Evolutionary conservation across 768 basidiomycete genomes (phyloP).

Genomic region (Lentinula edodes): DNA sequence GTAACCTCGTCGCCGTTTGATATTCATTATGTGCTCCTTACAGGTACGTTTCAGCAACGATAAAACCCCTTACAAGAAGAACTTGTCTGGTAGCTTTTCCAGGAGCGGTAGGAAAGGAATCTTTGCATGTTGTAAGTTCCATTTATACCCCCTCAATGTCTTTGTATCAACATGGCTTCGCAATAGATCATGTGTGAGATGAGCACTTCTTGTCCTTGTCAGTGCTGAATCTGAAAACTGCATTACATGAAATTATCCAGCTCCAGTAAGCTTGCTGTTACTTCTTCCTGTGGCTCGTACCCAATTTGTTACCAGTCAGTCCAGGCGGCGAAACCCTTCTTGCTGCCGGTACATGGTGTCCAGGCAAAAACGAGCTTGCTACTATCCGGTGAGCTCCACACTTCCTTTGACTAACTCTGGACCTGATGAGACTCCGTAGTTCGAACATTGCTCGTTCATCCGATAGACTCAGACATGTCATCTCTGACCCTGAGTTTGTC

Average conservation of each 20-base stretch:
- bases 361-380: constrained; percentile 71
- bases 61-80: constrained; percentile 92
- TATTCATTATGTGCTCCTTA: not conserved
- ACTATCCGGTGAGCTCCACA: constrained; percentile 53
- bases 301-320: constrained; percentile 37
- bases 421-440: constrained; percentile 23
- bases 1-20: not conserved
- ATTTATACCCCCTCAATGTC: not conserved
- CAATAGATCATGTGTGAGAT: constrained; percentile 60
- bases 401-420: not conserved
- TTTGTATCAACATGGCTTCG: not conserved
- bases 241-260: not conserved
- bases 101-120: constrained; percentile 87
- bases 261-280: not conserved
- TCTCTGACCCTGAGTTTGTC: constrained; percentile 69
- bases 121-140: constrained; percentile 74
- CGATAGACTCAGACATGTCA: constrained; percentile 54
- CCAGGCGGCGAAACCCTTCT: constrained; percentile 65
- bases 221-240: not conserved
- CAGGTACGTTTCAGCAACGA: constrained; percentile 89
- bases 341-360: constrained; percentile 79
- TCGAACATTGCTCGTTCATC: constrained; percentile 61
- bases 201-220: too few species aligned
- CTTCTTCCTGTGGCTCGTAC: not conserved
- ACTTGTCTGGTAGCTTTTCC: constrained; percentile 79